These are phyloP conservation scores for Nicotiana sylvestris DNA, from an alignment of 257 asterid genomes.

Conservation along the genomic window DNA sequence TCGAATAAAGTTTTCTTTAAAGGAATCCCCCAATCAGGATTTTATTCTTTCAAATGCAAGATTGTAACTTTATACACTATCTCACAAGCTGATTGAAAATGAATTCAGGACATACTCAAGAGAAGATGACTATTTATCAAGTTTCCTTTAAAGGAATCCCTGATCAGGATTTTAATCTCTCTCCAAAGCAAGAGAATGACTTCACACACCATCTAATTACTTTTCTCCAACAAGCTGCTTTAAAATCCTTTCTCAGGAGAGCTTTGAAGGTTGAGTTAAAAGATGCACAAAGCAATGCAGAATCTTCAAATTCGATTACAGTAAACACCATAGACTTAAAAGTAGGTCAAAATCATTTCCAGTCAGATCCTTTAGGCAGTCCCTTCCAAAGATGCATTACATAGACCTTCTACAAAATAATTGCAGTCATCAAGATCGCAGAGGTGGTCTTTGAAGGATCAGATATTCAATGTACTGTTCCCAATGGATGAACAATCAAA, in stretches of 20 bases:
- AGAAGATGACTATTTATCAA: background rate
- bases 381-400: background rate
- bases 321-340: background rate
- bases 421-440: background rate
- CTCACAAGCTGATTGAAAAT: background rate
- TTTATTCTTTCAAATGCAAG: background rate
- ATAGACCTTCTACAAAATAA: background rate
- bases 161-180: background rate
- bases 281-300: background rate
- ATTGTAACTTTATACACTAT: background rate
- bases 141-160: background rate
- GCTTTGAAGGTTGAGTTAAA: slow-evolving; percentile 2
- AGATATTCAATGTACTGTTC: background rate
- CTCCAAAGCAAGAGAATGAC: background rate
- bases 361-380: background rate
- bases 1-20: background rate
- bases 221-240: background rate
- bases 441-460: background rate
- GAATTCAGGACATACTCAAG: background rate
- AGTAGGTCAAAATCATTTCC: background rate
- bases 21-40: background rate
- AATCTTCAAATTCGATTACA: background rate
- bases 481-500: background rate
- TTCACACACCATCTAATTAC: background rate
- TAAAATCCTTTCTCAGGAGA: background rate